These are phyloP conservation scores for Aspergillus flavus DNA, from an alignment of 2,329 filamentous ascomycete species.

Conservation along the genomic window DNA sequence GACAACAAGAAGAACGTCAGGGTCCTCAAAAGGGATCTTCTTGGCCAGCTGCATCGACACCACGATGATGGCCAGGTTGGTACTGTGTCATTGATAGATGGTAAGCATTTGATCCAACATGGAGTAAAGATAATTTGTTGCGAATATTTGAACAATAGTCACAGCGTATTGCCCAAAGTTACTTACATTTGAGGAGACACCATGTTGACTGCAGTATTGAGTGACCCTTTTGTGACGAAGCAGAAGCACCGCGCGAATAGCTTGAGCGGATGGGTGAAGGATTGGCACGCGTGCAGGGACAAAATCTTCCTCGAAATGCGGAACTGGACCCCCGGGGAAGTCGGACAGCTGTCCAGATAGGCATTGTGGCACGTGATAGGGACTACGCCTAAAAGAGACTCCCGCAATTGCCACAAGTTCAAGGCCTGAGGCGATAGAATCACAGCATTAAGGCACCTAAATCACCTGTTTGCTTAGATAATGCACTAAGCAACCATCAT, in stretches of 20 bases:
- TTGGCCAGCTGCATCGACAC: conserved; percentile 99
- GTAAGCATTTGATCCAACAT: background rate
- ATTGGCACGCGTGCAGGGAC: conserved; percentile 19
- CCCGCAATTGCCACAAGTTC: background rate
- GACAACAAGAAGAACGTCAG: conserved; percentile 66
- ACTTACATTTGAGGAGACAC: conserved; percentile 68
- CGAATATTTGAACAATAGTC: background rate
- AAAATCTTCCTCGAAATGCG: conserved; percentile 23
- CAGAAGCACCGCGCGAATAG: conserved; percentile 14
- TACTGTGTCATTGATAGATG: conserved; percentile 55
- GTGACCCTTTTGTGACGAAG: conserved; percentile 19
- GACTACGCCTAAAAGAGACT: conserved; percentile 11
- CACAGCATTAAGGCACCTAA: conserved; percentile 1
- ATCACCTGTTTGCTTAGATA: conserved; percentile 24
- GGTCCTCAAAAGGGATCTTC: conserved; percentile 91
- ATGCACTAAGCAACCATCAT: conserved; percentile 19
- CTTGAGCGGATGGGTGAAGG: conserved; percentile 12
- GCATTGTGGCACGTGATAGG: conserved; percentile 20
- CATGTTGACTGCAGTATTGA: conserved; percentile 53
- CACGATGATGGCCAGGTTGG: conserved; percentile 91
- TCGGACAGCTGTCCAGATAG: conserved; percentile 29
- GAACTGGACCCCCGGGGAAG: conserved; percentile 23
- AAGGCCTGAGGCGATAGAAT: conserved; percentile 17
- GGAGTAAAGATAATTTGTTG: background rate
- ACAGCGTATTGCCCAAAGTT: background rate